Conservation (phyloP, 495 filamentous ascomycete species). For the Cairneyella variabilis region DNA sequence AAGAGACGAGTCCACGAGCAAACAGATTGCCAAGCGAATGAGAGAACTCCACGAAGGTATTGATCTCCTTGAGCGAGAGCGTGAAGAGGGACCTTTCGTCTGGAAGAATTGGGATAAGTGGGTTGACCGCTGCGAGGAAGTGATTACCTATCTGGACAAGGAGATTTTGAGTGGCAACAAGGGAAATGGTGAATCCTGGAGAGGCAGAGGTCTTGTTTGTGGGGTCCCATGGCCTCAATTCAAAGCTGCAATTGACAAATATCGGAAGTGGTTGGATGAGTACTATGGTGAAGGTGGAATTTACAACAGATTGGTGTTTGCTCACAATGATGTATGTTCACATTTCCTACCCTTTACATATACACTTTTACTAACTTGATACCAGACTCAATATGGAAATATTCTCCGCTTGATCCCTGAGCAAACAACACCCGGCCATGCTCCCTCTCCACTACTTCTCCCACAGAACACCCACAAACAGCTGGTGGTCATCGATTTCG, state of each 20-base stretch:
- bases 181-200: slow-evolving; percentile 51
- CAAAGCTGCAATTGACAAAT: slow-evolving; percentile 68
- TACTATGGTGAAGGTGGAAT: slow-evolving; percentile 64
- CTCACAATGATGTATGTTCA: slow-evolving; percentile 86
- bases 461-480: slow-evolving; percentile 73
- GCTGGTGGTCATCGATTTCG: slow-evolving; percentile 96
- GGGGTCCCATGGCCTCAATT: slow-evolving; percentile 84
- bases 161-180: slow-evolving; percentile 49
- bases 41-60: slow-evolving; percentile 93
- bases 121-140: slow-evolving; percentile 73
- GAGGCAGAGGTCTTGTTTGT: slow-evolving; percentile 69
- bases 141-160: slow-evolving; percentile 72
- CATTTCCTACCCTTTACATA: not conserved
- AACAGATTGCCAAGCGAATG: slow-evolving; percentile 98
- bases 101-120: slow-evolving; percentile 96
- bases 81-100: slow-evolving; percentile 72
- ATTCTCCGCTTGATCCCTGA: slow-evolving; percentile 82
- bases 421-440: slow-evolving; percentile 28
- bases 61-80: slow-evolving; percentile 74
- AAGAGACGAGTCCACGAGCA: slow-evolving; percentile 75
- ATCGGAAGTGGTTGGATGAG: slow-evolving; percentile 68
- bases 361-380: slow-evolving; percentile 22
- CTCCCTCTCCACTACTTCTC: slow-evolving; percentile 81
- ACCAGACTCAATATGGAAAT: slow-evolving; percentile 95
- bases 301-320: slow-evolving; percentile 78